A percentile compares a stretch with the other conserved stretches of the same genome.
Evolutionary conservation across 2,329 filamentous ascomycete species (phyloP).

Genomic region (Trichoderma sp.): DNA sequence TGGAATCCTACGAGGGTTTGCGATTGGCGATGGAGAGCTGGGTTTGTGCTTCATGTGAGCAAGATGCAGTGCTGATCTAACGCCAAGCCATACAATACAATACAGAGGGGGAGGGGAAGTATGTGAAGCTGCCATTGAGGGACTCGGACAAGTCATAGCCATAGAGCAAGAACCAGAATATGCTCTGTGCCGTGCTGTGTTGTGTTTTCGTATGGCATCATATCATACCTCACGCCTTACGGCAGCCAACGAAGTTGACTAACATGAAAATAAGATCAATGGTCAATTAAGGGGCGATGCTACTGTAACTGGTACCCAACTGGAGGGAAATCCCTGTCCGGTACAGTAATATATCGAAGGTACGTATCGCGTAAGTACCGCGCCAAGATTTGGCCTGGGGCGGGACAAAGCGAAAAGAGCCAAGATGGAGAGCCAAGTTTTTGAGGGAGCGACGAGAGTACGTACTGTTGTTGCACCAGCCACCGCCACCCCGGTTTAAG

Average conservation of each 20-base stretch:
- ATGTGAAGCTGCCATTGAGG: neutral
- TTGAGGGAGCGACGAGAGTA: neutral
- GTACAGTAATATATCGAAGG: conserved; percentile 5
- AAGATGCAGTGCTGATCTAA: neutral
- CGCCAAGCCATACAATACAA: neutral
- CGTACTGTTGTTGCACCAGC: neutral
- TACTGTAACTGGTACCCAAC: neutral
- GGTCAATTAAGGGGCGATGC: neutral
- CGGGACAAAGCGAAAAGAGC: neutral
- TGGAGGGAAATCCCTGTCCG: neutral
- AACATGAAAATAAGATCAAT: neutral
- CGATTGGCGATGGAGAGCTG: neutral
- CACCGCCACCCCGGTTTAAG: neutral
- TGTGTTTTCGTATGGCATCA: neutral
- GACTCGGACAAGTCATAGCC: neutral
- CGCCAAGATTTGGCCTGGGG: neutral
- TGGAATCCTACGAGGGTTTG: neutral
- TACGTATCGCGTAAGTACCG: conserved; percentile 3
- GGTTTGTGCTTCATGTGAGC: neutral
- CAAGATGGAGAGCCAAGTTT: neutral
- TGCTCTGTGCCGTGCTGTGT: neutral
- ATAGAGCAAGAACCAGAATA: neutral
- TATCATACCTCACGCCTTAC: neutral
- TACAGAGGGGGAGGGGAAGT: neutral
- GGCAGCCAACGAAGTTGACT: neutral